A percentile compares a stretch with the other conserved stretches of the same genome.
phyloP scores from a whole-genome alignment of 129 eudicot genomes.

The Flaveria linearis region DNA sequence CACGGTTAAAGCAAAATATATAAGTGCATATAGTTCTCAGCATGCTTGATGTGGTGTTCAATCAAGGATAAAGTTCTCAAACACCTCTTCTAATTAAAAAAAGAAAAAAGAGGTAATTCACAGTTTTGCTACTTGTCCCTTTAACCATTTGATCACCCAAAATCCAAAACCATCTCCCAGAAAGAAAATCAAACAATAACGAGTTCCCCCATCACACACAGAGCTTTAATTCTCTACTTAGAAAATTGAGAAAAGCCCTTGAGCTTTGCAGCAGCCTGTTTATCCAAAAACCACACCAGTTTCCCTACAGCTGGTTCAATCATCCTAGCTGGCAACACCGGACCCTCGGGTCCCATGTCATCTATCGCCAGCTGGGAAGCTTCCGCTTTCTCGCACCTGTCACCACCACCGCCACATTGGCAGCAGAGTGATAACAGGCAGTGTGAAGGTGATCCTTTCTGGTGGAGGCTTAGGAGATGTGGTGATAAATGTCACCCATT shows the following conservation, averaged over 20 bases:
- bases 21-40: too few relatives aligned
- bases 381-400: conserved; percentile 74
- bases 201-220: conserved; percentile 37
- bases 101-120: conserved; percentile 22
- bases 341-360: conserved; percentile 47
- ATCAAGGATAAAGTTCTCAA: conserved; percentile 27
- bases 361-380: conserved; percentile 56
- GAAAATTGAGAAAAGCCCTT: conserved; percentile 50
- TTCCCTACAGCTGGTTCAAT: conserved; percentile 69
- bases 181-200: conserved; percentile 15
- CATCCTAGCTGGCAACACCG: conserved; percentile 72
- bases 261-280: conserved; percentile 69
- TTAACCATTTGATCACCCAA: conserved; percentile 31
- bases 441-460: conserved; percentile 75
- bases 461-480: conserved; percentile 86
- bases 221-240: conserved; percentile 40
- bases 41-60: neutral
- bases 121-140: conserved; percentile 27
- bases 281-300: conserved; percentile 89
- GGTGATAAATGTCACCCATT: conserved; percentile 77
- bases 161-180: conserved; percentile 24
- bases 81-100: conserved; percentile 32
- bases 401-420: conserved; percentile 75
- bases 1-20: too few relatives aligned
- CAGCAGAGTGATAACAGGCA: conserved; percentile 84